Conservation (phyloP, 1,139 yeast species). For the Geotrichum cucujoidarum region DNA sequence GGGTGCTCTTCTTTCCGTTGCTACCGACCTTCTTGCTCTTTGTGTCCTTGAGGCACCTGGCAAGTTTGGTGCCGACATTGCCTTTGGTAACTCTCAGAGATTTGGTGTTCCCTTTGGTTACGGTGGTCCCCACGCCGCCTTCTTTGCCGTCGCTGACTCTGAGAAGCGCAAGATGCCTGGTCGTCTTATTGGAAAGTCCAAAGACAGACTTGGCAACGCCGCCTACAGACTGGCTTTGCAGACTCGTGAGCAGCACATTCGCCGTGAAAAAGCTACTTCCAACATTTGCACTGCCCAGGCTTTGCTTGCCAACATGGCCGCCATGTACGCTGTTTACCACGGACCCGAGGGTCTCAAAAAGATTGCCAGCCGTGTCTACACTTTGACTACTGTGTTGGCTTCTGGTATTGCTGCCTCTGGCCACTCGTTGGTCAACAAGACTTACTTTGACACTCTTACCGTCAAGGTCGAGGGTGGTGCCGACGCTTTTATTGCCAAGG, state of each 20-base stretch:
- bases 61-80: slow-evolving; percentile 86
- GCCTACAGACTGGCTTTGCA: slow-evolving; percentile 92
- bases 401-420: slow-evolving; percentile 34
- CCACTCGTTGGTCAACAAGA: slow-evolving; percentile 52
- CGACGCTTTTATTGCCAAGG: slow-evolving; percentile 51
- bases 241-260: slow-evolving; percentile 96
- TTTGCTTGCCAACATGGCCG: slow-evolving; percentile 86
- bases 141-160: slow-evolving; percentile 75
- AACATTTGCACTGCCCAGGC: slow-evolving; percentile 98
- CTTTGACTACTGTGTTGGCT: slow-evolving; percentile 55
- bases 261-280: slow-evolving; percentile 95
- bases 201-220: slow-evolving; percentile 82
- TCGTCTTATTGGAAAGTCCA: slow-evolving; percentile 86
- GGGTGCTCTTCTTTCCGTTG: slow-evolving; percentile 76
- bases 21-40: slow-evolving; percentile 85
- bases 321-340: slow-evolving; percentile 94
- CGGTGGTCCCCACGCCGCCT: slow-evolving; percentile 99
- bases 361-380: slow-evolving; percentile 75
- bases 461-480: slow-evolving; percentile 52
- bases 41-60: slow-evolving; percentile 82
- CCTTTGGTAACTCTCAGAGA: slow-evolving; percentile 87
- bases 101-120: slow-evolving; percentile 97
- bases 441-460: slow-evolving; percentile 87
- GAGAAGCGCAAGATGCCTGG: slow-evolving; percentile 94
- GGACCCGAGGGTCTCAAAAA: slow-evolving; percentile 85